A percentile compares a stretch with the other conserved stretches of the same genome.
These are phyloP conservation scores for Globisporangium paroecandrum DNA, from an alignment of 352 stramenopile genomes.

Conservation along the genomic window DNA sequence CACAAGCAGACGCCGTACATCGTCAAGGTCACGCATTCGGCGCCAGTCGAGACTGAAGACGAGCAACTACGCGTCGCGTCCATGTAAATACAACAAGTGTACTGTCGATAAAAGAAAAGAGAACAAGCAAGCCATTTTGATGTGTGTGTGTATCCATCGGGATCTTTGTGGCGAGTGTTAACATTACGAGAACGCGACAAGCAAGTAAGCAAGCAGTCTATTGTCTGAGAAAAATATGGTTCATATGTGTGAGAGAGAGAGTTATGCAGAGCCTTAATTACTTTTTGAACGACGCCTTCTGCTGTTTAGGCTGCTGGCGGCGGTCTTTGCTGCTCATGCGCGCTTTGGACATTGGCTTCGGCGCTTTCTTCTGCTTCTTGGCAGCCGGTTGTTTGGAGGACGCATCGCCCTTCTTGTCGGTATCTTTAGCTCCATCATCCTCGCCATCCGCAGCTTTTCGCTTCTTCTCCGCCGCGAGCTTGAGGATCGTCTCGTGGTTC, in stretches of 20 bases:
- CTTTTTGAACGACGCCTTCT: slow-evolving; percentile 15
- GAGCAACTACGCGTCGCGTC: slow-evolving; percentile 12
- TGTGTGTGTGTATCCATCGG: background rate
- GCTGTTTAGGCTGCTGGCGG: slow-evolving; percentile 15
- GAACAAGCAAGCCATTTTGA: background rate
- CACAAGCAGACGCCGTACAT: slow-evolving; percentile 82
- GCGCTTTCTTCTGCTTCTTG: slow-evolving; percentile 21
- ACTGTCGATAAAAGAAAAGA: slow-evolving; percentile 1
- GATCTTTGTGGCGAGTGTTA: background rate
- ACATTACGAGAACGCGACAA: background rate
- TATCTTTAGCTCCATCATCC: background rate
- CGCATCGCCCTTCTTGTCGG: background rate
- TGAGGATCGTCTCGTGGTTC: slow-evolving; percentile 19
- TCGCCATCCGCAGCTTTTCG: slow-evolving; percentile 10
- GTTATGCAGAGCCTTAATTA: background rate
- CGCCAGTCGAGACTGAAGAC: slow-evolving; percentile 29
- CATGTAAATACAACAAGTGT: slow-evolving; percentile 24
- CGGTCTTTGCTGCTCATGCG: slow-evolving; percentile 22
- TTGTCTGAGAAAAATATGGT: background rate
- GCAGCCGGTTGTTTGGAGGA: background rate
- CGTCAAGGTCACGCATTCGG: slow-evolving; percentile 77
- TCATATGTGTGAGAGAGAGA: background rate
- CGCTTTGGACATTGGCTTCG: slow-evolving; percentile 7
- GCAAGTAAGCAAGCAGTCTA: background rate
- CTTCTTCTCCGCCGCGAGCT: slow-evolving; percentile 16